Evolutionary conservation across 208 protist species (phyloP), one percentile per base, ranked within the genome.

Genomic region (Trypanosoma boissoni): DNA sequence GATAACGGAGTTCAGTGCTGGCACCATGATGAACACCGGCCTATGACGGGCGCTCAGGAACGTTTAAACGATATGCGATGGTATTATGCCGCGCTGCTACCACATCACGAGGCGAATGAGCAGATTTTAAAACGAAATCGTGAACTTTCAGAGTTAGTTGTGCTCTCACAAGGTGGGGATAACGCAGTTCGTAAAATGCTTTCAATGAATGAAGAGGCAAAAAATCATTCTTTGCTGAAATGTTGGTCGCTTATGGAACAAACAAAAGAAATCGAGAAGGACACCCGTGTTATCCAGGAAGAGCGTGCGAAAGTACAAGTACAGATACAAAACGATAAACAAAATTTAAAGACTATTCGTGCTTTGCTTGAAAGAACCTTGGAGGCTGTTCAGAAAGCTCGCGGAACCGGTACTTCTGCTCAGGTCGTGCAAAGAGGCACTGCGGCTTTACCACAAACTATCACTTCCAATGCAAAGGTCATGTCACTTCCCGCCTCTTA

Each of bases 21-120:
- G 85, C 88, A 92, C 71, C 83, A 95, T 67, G 88, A 95, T 56
- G 88, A 95, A 51, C 72, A 88, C 53, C 44, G 76, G 21, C 59
- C 80, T 29, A 84, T 87, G 78, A 86, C 67, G 2, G n/a, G 53
- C 9, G 70, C 80, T 23, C 72, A 69, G 7, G 76, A 91, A 41
- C 76, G 76, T 20, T 63, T 83, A 18, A 76, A 91, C 43, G 88
- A 94, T 62, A 89, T 92, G 83, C 82, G 74, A 12, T 91, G 84
- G 80, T 94, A 88, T 67, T 91, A 91, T 60, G 51, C 75, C 0
- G 87, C 78, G 20, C 64, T 83, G 54, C 69, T 69, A 42, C 83
- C 83, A 26, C 86, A 86, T 61, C 64, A 68, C 29, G 74, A 75
- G 60, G 49, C 67, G 5, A 86, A 91, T 60, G 68, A 86, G 42